Base-by-base conservation (phyloP, 169 alveolate species). In the Plasmodium cynomolgi region DNA sequence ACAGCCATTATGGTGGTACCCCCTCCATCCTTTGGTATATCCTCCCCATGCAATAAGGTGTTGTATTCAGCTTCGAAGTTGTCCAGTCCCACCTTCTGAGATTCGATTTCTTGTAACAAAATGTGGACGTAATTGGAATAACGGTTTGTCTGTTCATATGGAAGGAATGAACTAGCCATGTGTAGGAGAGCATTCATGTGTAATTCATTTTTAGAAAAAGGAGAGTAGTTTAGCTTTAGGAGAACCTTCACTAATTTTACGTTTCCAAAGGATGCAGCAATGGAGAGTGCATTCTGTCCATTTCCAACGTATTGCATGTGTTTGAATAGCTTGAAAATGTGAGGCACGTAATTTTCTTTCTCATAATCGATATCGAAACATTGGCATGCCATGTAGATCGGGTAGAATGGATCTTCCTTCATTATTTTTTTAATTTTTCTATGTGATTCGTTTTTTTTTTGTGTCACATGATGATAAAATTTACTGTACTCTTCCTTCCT, bases 221-320 rank as follows among this genome's bases (percentile, higher is more conserved):
- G 39, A 84, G 94, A 81, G 39, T 92, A 83, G 11, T 90, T 81
- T 11, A 95, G 31, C 58, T 84, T 93, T 13, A 94, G 50, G 44
- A 96, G 74, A 0, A 95, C 81, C 75, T 91, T 95, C 33, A 96
- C 95, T 15, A 96, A 37, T 15, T 92, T 83, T 15, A 95, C 54
- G 83, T 95, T 96, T 11, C 96, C 96, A 84, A 90, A 90, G 13
- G 96, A 62, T 26, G 97, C 96, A 0, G 95, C 96, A 72, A 96
- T 90, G 23, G 96, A 95, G 80, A 96, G 20, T 34, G 95, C 91
- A 41, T 93, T 85, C 29, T 94, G 84, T 6, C 97, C 97, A 58
- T 96, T 96, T 23, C 97, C 97, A 23, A 93, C 58, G 34, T 96
- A 96, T 26, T 71, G 34, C n/a, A 96, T 92, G 3, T 96, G 93